Base-by-base conservation (phyloP, 1,284 basidiomycete species). In the Trametes versicolor region DNA sequence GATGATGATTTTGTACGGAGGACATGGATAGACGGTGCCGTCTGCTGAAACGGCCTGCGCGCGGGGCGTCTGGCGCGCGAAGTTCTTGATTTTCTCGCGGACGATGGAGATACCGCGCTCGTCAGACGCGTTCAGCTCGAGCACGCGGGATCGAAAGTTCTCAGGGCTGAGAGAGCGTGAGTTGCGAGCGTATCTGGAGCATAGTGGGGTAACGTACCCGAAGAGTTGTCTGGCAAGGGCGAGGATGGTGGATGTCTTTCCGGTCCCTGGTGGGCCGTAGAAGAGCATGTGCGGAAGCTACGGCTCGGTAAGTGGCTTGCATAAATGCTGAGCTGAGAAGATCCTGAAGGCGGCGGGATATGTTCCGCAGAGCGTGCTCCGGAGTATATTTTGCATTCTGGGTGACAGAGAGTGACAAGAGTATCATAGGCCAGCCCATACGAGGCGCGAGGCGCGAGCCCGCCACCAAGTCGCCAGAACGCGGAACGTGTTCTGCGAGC, bases 231-330 rank as follows among this genome's bases (percentile, higher is more conserved):
- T 85, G 49, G 98, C 85, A 45, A 99, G 83, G 15, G 98, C 98
- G 17, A 99, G 89, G 72, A 99, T 99, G 0, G 98, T 99, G 43
- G 96, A 98, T 17, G 98, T 99, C 80, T 99, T 99, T 55, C 98
- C 98, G 8, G 98, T 99, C 34, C 98, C 98, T 10, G 98, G 98
- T 21, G 98, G 98, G 0, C 98, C 98, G 72, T 99, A 99, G 83
- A 99, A 99, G 57, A 99, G 84, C 97, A 99, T 99, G 76, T 99
- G 98, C 1, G 98, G 97, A 52, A 99, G 85, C 97, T 99, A 8
- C 17, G 13, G 19, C 39, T n/a, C 13, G 13, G 50, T 66, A 13
- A 63, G 47, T 9, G 61, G 34, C 25, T 39, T 2, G 15, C 2
- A 4, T 7, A 6, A 13, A 2, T 2, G 10, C 7, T 47, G 13